Conservation (phyloP, 2,329 filamentous ascomycete genomes). For the Sporothrix pallida region DNA sequence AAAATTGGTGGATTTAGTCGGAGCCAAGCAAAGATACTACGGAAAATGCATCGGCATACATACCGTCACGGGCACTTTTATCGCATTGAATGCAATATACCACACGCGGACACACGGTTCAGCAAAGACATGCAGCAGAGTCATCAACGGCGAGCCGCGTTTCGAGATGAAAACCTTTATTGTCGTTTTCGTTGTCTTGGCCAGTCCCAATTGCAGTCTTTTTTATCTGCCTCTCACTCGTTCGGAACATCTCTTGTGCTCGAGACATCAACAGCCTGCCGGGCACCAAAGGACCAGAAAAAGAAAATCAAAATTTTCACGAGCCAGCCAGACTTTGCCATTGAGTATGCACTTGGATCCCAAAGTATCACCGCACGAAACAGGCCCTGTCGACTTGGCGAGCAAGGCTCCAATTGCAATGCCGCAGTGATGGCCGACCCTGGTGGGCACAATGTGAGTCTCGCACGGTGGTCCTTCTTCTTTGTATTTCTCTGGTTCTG, state of each 20-base stretch:
- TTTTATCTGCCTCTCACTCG: neutral
- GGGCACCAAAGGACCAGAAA: neutral
- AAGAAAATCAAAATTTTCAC: neutral
- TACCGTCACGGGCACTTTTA: neutral
- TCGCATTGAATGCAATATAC: slow-evolving; percentile 23
- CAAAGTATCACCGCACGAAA: slow-evolving; percentile 30
- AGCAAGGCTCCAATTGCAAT: slow-evolving; percentile 26
- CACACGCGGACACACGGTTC: slow-evolving; percentile 14
- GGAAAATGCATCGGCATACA: neutral
- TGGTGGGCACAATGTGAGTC: slow-evolving; percentile 10
- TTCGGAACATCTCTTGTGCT: neutral
- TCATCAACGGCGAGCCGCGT: slow-evolving; percentile 26
- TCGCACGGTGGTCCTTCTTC: slow-evolving; percentile 17
- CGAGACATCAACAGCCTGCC: slow-evolving; percentile 5
- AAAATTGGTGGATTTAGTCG: too few species aligned
- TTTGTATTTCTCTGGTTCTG: neutral
- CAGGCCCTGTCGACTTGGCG: slow-evolving; percentile 13
- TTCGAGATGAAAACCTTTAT: slow-evolving; percentile 21
- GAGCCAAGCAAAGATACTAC: neutral
- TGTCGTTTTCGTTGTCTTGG: neutral
- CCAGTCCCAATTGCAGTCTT: neutral
- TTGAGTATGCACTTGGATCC: slow-evolving; percentile 1
- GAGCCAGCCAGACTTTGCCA: neutral
- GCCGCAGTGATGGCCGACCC: slow-evolving; percentile 7
- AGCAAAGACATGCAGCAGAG: slow-evolving; percentile 31